Evolutionary conservation across 2,329 filamentous ascomycete genomes (phyloP).

Genomic region (Fusarium kyushuense): DNA sequence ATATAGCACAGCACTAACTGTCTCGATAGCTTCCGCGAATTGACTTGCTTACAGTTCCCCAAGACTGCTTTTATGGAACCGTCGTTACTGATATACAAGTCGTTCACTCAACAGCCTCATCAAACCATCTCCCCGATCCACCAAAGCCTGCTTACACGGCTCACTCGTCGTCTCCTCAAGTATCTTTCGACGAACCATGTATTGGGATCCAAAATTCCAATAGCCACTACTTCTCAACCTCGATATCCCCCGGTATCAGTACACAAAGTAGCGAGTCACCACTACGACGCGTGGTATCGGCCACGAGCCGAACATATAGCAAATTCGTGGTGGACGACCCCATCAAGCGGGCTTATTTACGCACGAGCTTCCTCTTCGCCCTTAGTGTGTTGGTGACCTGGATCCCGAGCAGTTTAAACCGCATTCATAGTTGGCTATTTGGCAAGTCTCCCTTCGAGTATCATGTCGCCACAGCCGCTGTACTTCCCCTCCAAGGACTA

Average conservation of each 20-base stretch:
- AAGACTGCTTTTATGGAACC: conserved; percentile 60
- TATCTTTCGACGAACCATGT: conserved; percentile 42
- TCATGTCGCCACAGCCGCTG: conserved; percentile 76
- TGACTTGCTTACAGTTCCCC: conserved; percentile 44
- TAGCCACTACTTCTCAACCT: conserved; percentile 53
- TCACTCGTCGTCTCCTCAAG: conserved; percentile 29
- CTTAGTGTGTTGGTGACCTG: conserved; percentile 71
- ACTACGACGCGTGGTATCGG: conserved; percentile 36
- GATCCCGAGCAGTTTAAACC: conserved; percentile 78
- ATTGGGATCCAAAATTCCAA: conserved; percentile 35
- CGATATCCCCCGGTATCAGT: conserved; percentile 45
- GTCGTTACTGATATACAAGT: conserved; percentile 67
- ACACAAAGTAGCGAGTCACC: conserved; percentile 12
- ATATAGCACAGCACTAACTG: conserved; percentile 1
- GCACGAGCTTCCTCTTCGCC: conserved; percentile 71
- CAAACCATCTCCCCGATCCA: conserved; percentile 39
- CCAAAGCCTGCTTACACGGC: conserved; percentile 43
- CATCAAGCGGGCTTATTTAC: conserved; percentile 70
- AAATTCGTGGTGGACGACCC: conserved; percentile 61
- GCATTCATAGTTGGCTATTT: conserved; percentile 74
- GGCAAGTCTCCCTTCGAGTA: conserved; percentile 69
- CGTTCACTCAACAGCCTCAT: conserved; percentile 49
- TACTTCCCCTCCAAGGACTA: conserved; percentile 81
- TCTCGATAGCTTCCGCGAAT: conserved; percentile 33
- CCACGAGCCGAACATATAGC: conserved; percentile 50